Evolutionary conservation across 306 rosid species (phyloP), one percentile per base, ranked within the genome.

Genomic region (Lathyrus oleraceus): DNA sequence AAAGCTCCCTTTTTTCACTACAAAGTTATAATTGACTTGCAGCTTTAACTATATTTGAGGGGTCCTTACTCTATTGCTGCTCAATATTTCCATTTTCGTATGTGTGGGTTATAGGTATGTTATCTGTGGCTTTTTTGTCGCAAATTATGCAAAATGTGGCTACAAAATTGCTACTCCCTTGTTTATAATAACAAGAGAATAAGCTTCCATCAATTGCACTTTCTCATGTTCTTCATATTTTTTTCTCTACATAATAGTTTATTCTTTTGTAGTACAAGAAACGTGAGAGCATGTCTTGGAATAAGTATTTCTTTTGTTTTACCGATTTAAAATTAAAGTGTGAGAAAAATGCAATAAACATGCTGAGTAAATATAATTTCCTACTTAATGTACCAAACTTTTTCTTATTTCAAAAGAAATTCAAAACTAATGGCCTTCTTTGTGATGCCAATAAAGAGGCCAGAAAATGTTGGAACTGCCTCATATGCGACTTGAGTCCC

Each of bases 401-500:
- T n/a, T 69, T 65, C 19, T 25, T 19, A 40, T 13, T 14, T 69
- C 13, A 71, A 73, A 67, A 61, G 58, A 47, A 48, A 62, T 45
- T 36, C 5, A 45, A 36, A 54, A 49, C 30, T 23, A 44, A 16
- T 10, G 43, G 61, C 54, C 58, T 38, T 38, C 13, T 39, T 52
- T 14, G 3, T 4, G 47, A 14, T 27, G 30, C 8, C 27, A 43
- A 51, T 43, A 56, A 74, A 70, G 45, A 65, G n/a, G 65, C 25
- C 1, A 19, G 21, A 32, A 32, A 73, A 30, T 36, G 54, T 20
- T 17, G 10, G n/a, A 32, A 11, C 71, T 57, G 58, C 78, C 60
- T 73, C 52, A 82, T 12, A 78, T 90, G 78, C 86, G 87, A 72
- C 96, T 94, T 0, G 99, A 89, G 80, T 94, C 97, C 71, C 99